Base-by-base conservation (phyloP, 495 filamentous ascomycete genomes). In the Staphylotrichum longicolle region DNA sequence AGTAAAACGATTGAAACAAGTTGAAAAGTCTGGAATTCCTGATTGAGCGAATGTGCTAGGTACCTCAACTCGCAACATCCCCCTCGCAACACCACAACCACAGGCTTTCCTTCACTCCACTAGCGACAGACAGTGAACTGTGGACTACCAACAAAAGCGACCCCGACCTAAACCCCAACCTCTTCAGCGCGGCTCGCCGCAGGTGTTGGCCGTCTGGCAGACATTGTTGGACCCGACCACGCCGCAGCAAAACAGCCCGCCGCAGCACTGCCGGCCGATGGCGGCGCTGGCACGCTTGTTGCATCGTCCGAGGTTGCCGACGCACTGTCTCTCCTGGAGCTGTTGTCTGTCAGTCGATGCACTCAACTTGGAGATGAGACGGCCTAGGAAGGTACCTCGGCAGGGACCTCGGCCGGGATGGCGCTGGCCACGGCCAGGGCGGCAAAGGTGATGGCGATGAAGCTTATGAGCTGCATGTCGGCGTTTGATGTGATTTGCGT, bases 221-320 rank as follows among this genome's bases (percentile, higher is more conserved):
- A 48, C 46, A 27, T 48, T 48, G 46, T 48, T 48, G 46, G 46
- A 11, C 7, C 46, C 46, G 20, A 48, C 12, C 7, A 48, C 8
- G 27, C 46, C 46, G 46, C 46, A 48, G 46, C 46, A 48, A 27
- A 48, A 48, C 46, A 48, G 46, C 20, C 46, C 46, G 46, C 20
- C 20, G 46, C 46, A 48, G 46, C 46, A 48, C 46, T 48, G 46
- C 20, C 46, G 46, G 46, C 46, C 46, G 20, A 48, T 9, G 46
- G 27, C 46, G 46, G 46, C 46, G 46, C 46, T 48, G 20, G 46
- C 46, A 8, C 46, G 15, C 46, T 48, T 48, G 46, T 48, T 48
- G 46, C 46, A 48, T 15, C 46, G 5, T 8, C 27, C 27, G 20
- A 48, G 15, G 46, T 32, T 32, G 20, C 46, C 27, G 46, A 48